Evolutionary conservation across 2,329 filamentous ascomycete genomes (phyloP), one percentile per base, ranked within the genome.

Genomic region (Ramularia endophylla): DNA sequence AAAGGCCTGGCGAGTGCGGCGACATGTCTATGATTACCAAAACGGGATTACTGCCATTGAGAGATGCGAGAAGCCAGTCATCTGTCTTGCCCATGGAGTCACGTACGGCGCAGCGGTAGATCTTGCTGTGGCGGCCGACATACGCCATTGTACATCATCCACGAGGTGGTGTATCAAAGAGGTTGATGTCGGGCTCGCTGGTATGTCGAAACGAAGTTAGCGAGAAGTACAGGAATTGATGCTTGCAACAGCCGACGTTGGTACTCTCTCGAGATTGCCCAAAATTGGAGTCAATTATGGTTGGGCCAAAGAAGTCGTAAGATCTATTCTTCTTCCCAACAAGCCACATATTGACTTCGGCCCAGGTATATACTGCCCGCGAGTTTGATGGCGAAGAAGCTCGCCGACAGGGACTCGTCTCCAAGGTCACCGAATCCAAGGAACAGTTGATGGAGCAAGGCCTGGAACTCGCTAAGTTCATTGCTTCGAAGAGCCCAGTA

Each of bases 1-100:
- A 18, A 35, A 48, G 27, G 44, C 50, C 5, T 51, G 47, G 47
- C 48, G 44, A 28, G 39, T 88, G 43, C 75, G 85, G 37, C 74
- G 78, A 20, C 75, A 85, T 61, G 80, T 95, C 40, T 62, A 72
- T 44, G 79, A 85, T 48, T 94, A 95, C 62, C 90, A 97, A 64
- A 74, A 75, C 36, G 84, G 81, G 57, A 80, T 97, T 47, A 74
- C 73, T 2, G 74, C 80, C 5, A 69, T 94, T 38, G 89, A 95
- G 62, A 79, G 75, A 51, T 95, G 89, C 65, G 85, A 90, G 65
- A 95, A 95, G 67, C 81, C 87, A 47, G 85, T 95, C 25, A 83
- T 95, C 42, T 80, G 78, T 39, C 79, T 87, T 16, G 66, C 94
- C 48, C 86, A 94, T 56, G 87, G 83, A 27, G 78, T 88, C 51